Evolutionary conservation across 352 stramenopile species (phyloP).

Genomic region (Phytophthora sp.): DNA sequence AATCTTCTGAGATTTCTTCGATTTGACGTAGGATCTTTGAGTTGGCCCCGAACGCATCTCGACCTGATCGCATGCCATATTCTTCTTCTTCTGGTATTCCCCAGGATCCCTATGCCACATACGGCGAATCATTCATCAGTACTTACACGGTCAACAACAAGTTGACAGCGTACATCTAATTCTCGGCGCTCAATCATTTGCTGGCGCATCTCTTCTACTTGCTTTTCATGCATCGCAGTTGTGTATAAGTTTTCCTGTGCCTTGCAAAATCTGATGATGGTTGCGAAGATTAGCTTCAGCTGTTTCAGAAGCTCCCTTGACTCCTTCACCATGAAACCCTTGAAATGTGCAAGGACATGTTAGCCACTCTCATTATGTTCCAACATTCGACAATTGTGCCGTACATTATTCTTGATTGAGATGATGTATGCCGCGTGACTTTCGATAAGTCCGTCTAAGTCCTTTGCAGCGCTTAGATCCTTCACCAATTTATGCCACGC

Average conservation of each 20-base stretch:
- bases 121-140: neutral
- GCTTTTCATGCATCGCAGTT: constrained; percentile 71
- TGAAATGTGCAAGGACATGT: no score
- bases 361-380: no score
- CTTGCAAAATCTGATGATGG: constrained; percentile 86
- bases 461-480: constrained; percentile 89
- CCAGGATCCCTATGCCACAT: constrained; percentile 58
- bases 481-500: constrained; percentile 94
- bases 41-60: constrained; percentile 47
- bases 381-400: constrained; percentile 18
- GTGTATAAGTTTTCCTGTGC: constrained; percentile 85
- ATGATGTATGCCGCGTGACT: constrained; percentile 96
- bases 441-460: constrained; percentile 96
- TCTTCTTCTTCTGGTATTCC: constrained; percentile 63
- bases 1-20: constrained; percentile 68
- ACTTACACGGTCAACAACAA: neutral
- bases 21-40: constrained; percentile 68
- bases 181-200: constrained; percentile 56
- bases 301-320: constrained; percentile 75
- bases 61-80: constrained; percentile 36
- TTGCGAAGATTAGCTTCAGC: constrained; percentile 82
- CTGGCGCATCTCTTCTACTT: constrained; percentile 60
- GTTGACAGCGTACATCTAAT: constrained; percentile 38
- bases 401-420: constrained; percentile 89
- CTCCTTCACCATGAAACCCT: constrained; percentile 88